phyloP scores from a whole-genome alignment of 1,284 basidiomycete species.

The Puccinia triticina region DNA sequence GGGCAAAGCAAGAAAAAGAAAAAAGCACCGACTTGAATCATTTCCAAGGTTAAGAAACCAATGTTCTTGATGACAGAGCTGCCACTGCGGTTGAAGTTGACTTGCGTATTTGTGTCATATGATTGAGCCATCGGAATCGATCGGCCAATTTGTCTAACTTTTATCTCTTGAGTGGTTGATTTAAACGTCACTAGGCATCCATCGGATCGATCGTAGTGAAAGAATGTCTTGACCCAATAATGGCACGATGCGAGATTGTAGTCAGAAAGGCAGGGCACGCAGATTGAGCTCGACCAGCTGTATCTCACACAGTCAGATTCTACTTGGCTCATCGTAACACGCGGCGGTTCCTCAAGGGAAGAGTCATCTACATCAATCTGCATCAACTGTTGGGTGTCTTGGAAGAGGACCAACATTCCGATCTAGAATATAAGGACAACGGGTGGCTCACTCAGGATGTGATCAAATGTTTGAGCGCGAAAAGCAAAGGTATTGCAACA shows the following conservation, averaged over 20 bases:
- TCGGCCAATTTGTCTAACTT: neutral
- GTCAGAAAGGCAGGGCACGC: neutral
- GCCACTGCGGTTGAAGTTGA: neutral
- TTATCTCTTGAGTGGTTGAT: conserved; percentile 10
- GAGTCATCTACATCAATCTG: conserved; percentile 10
- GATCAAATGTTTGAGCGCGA: neutral
- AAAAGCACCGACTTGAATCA: neutral
- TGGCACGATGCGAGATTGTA: neutral
- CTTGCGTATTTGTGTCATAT: neutral
- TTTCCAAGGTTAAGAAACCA: neutral
- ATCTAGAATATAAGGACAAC: conserved; percentile 28
- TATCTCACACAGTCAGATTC: conserved; percentile 31
- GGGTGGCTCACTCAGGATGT: neutral
- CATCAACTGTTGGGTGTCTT: conserved; percentile 4
- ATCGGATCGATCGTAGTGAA: conserved; percentile 2
- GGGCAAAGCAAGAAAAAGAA: neutral
- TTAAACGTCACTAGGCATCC: neutral
- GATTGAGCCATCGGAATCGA: neutral
- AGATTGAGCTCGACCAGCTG: neutral
- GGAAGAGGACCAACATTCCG: conserved; percentile 19
- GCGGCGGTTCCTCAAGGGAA: neutral
- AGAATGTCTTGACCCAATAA: neutral
- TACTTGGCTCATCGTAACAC: neutral
- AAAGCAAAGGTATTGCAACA: neutral
- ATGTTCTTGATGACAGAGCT: neutral